Evolutionary conservation across 2,329 filamentous ascomycete species (phyloP).

Genomic region (Ophiocordyceps camponoti-leonardi): DNA sequence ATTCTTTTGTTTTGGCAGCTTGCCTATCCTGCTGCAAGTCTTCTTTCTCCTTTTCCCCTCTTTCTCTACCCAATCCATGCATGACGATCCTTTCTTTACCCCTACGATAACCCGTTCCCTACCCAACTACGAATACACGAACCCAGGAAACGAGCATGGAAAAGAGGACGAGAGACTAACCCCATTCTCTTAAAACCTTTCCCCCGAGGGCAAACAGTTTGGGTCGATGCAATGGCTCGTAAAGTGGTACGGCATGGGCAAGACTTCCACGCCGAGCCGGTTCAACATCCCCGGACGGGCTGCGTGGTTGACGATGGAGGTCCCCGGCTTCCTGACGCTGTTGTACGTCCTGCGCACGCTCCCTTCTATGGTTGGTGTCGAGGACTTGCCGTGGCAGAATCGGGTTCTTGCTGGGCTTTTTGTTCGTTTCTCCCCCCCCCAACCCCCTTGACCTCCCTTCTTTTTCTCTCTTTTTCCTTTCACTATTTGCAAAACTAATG

Average conservation of each 20-base stretch:
- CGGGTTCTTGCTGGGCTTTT: conserved; percentile 57
- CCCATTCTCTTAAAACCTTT: too few species aligned
- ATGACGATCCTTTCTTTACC: too few species aligned
- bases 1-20: conserved; percentile 35
- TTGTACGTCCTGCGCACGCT: conserved; percentile 64
- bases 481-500: too few species aligned
- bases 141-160: too few species aligned
- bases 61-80: too few species aligned
- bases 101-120: too few species aligned
- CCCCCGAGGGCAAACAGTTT: too few species aligned
- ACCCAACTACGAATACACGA: too few species aligned
- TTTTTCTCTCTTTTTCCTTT: conserved; percentile 1
- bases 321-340: conserved; percentile 57
- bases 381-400: conserved; percentile 57
- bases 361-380: conserved; percentile 37
- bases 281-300: conserved; percentile 81
- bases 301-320: conserved; percentile 82
- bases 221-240: conserved; percentile 57
- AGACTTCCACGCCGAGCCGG: conserved; percentile 58
- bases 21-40: conserved; percentile 30
- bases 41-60: too few species aligned
- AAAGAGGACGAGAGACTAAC: too few species aligned
- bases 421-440: conserved; percentile 26
- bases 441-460: too few species aligned
- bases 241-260: conserved; percentile 83